These are phyloP conservation scores for Phytopythium mirpurense DNA, from an alignment of 352 stramenopile species.

Conservation along the genomic window DNA sequence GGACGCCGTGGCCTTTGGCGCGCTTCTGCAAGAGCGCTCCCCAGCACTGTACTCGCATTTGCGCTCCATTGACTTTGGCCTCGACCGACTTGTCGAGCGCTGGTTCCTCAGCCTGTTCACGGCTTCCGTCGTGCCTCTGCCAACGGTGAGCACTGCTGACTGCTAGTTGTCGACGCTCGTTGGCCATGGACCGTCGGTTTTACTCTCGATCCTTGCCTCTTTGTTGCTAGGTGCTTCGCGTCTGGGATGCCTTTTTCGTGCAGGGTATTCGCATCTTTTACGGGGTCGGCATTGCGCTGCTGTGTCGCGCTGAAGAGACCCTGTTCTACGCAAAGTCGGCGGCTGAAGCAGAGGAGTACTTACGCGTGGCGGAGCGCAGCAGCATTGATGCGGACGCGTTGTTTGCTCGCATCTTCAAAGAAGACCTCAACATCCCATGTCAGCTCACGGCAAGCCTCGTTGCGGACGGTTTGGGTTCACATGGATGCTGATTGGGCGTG, in stretches of 20 bases:
- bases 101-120: constrained; percentile 82
- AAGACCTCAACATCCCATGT: constrained; percentile 79
- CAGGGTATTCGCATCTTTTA: constrained; percentile 68
- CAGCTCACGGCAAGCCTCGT: constrained; percentile 8
- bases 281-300: constrained; percentile 57
- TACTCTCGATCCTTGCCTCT: no score
- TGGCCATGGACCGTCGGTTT: no score
- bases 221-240: constrained; percentile 44
- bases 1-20: constrained; percentile 50
- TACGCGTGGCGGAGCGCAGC: constrained; percentile 45
- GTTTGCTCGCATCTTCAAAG: constrained; percentile 73
- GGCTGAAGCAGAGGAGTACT: constrained; percentile 40
- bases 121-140: constrained; percentile 50
- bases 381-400: constrained; percentile 69
- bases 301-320: constrained; percentile 61
- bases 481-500: background rate
- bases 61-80: constrained; percentile 36
- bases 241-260: constrained; percentile 79
- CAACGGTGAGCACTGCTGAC: constrained; percentile 41
- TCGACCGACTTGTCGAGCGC: constrained; percentile 51
- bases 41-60: constrained; percentile 54
- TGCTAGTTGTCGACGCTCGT: no score
- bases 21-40: constrained; percentile 44
- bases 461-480: background rate
- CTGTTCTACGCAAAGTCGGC: constrained; percentile 57